Evolutionary conservation across 768 basidiomycete species (phyloP).

Genomic region (Galerina sulciceps): DNA sequence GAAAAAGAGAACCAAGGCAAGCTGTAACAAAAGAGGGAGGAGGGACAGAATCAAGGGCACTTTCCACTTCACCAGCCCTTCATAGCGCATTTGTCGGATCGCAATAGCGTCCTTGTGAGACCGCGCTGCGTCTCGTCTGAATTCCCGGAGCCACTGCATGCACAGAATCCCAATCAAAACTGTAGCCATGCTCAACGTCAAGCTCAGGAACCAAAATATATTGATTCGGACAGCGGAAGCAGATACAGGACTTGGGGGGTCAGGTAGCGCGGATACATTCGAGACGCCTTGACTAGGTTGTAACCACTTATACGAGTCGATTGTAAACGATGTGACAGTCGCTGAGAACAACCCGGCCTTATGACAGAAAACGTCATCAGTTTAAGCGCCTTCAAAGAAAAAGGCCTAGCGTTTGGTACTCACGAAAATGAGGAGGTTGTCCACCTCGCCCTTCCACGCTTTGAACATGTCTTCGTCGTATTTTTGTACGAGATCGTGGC

Average conservation of each 20-base stretch:
- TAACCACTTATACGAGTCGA: slow-evolving; percentile 21
- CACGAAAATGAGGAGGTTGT: slow-evolving; percentile 27
- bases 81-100: slow-evolving; percentile 29
- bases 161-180: slow-evolving; percentile 29
- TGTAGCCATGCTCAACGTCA: slow-evolving; percentile 25
- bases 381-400: not conserved
- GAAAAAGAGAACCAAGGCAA: slow-evolving; percentile 30
- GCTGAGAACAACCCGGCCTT: slow-evolving; percentile 28
- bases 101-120: slow-evolving; percentile 23
- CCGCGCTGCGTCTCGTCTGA: slow-evolving; percentile 18
- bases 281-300: not conserved
- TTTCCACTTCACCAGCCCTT: slow-evolving; percentile 29
- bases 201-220: slow-evolving; percentile 26
- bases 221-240: slow-evolving; percentile 23
- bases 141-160: slow-evolving; percentile 32
- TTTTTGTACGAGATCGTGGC: slow-evolving; percentile 14
- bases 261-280: not conserved
- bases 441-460: slow-evolving; percentile 27
- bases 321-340: slow-evolving; percentile 24
- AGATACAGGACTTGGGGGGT: slow-evolving; percentile 3
- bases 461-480: slow-evolving; percentile 25
- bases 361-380: no score
- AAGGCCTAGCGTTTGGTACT: not conserved
- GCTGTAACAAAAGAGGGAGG: slow-evolving; percentile 30
- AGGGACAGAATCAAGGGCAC: slow-evolving; percentile 26